Percentiles rank a stretch among this genome's conserved stretches.
Evolutionary conservation across 2,329 filamentous ascomycete species (phyloP).

Genomic region (Fusarium coicis): DNA sequence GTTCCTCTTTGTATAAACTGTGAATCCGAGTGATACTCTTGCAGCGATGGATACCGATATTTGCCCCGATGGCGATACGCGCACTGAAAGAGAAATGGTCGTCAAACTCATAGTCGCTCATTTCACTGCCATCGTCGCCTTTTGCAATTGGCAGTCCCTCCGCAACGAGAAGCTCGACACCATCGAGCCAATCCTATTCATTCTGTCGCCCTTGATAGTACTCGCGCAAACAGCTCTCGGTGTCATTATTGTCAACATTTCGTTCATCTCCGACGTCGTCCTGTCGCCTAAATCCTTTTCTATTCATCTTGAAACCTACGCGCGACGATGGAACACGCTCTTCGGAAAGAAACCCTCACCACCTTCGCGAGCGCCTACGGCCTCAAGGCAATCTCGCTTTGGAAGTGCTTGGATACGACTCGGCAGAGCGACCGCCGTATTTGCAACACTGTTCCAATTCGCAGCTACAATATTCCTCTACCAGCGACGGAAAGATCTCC

Average conservation of each 20-base stretch:
- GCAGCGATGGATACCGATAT: not conserved
- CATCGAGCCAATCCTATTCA: conserved; percentile 17
- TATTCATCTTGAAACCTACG: not conserved
- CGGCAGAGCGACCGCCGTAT: not conserved
- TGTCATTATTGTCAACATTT: not conserved
- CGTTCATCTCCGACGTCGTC: not conserved
- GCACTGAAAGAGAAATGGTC: conserved; percentile 4
- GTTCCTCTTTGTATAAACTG: not conserved
- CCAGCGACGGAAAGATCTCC: not conserved
- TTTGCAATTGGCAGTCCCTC: conserved; percentile 14
- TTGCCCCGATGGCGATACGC: not conserved
- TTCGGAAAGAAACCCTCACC: not conserved
- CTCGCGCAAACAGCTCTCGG: not conserved
- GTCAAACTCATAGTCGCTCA: conserved; percentile 23
- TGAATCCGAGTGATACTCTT: accelerated
- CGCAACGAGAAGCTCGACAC: conserved; percentile 19
- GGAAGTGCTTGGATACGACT: not conserved
- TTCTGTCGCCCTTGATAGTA: conserved; percentile 8
- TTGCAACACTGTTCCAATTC: conserved; percentile 17
- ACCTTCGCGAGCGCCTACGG: accelerated
- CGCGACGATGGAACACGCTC: not conserved
- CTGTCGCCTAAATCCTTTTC: not conserved
- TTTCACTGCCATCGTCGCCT: conserved; percentile 5
- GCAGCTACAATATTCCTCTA: conserved; percentile 11
- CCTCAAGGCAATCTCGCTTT: not conserved